Conservation (phyloP, 805 yeast species). For the Allodekkera sacchari region DNA sequence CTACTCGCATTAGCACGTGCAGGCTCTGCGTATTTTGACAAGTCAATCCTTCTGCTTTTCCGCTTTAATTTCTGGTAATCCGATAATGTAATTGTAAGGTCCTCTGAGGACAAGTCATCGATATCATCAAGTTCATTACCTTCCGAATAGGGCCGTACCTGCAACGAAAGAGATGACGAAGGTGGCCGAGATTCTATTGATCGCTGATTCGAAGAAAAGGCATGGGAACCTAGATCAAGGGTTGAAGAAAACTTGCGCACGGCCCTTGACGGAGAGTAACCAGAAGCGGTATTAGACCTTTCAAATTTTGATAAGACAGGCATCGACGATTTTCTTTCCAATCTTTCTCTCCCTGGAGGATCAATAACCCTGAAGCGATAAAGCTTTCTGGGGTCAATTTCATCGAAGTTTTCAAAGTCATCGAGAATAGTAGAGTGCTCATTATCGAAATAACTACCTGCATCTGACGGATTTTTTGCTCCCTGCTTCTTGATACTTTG, state of each 20-base stretch:
- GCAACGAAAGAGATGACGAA: constrained; percentile 1
- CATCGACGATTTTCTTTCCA: constrained; percentile 17
- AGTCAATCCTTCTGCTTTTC: constrained; percentile 19
- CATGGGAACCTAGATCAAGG: constrained; percentile 16
- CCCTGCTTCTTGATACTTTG: background rate
- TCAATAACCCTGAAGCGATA: constrained; percentile 12
- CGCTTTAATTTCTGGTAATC: constrained; percentile 19
- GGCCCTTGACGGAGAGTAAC: constrained; percentile 15
- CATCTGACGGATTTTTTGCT: background rate
- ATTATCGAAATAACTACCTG: constrained; percentile 12
- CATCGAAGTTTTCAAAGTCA: constrained; percentile 20
- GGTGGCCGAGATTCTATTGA: constrained; percentile 1
- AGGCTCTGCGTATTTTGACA: constrained; percentile 20
- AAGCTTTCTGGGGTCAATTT: constrained; percentile 15
- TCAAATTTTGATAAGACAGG: constrained; percentile 15
- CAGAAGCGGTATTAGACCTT: constrained; percentile 3
- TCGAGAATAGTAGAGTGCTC: constrained; percentile 16
- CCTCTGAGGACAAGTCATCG: constrained; percentile 18
- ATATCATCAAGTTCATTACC: constrained; percentile 18
- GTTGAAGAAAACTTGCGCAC: constrained; percentile 23
- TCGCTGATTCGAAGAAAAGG: background rate
- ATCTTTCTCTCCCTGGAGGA: constrained; percentile 4
- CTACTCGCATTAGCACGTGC: constrained; percentile 6
- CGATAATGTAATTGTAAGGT: constrained; percentile 20
- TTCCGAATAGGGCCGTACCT: constrained; percentile 4